These are phyloP conservation scores for Leccinum pachyderme DNA, from an alignment of 1,284 basidiomycete genomes.

Conservation along the genomic window DNA sequence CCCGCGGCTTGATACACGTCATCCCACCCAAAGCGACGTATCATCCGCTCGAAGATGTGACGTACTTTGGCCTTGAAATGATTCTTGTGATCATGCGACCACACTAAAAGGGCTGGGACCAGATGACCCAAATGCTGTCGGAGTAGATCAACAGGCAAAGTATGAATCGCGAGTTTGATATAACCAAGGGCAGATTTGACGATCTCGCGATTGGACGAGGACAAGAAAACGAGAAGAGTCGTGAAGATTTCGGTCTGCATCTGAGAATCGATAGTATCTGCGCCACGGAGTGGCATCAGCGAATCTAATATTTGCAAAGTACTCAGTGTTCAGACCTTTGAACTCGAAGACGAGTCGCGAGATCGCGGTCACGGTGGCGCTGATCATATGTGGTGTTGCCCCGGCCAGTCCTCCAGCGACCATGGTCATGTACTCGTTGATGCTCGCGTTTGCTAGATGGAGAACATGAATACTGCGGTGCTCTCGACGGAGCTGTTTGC, in stretches of 20 bases:
- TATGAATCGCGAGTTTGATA: slow-evolving; percentile 91
- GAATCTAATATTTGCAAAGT: not conserved
- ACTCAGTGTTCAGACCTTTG: slow-evolving; percentile 55
- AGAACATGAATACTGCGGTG: slow-evolving; percentile 5
- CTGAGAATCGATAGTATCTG: slow-evolving; percentile 70
- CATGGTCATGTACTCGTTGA: slow-evolving; percentile 97
- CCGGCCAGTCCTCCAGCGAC: slow-evolving; percentile 93
- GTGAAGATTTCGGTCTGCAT: slow-evolving; percentile 86
- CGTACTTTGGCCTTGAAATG: slow-evolving; percentile 98
- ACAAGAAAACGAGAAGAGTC: slow-evolving; percentile 88
- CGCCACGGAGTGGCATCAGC: slow-evolving; percentile 2
- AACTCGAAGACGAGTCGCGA: slow-evolving; percentile 96
- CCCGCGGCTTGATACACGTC: slow-evolving; percentile 77
- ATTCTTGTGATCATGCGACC: slow-evolving; percentile 98
- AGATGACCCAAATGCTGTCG: slow-evolving; percentile 74
- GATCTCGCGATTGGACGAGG: slow-evolving; percentile 94
- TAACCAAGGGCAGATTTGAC: slow-evolving; percentile 96
- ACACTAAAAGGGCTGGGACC: slow-evolving; percentile 83
- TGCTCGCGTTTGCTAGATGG: slow-evolving; percentile 66
- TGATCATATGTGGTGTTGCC: slow-evolving; percentile 96
- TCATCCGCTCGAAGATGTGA: slow-evolving; percentile 95
- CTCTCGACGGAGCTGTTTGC: not conserved
- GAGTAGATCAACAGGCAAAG: slow-evolving; percentile 70
- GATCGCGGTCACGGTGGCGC: slow-evolving; percentile 92
- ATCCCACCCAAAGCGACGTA: slow-evolving; percentile 89